Evolutionary conservation across 495 filamentous ascomycete species (phyloP), one percentile per base, ranked within the genome.

Genomic region (Penicillium argentinense): DNA sequence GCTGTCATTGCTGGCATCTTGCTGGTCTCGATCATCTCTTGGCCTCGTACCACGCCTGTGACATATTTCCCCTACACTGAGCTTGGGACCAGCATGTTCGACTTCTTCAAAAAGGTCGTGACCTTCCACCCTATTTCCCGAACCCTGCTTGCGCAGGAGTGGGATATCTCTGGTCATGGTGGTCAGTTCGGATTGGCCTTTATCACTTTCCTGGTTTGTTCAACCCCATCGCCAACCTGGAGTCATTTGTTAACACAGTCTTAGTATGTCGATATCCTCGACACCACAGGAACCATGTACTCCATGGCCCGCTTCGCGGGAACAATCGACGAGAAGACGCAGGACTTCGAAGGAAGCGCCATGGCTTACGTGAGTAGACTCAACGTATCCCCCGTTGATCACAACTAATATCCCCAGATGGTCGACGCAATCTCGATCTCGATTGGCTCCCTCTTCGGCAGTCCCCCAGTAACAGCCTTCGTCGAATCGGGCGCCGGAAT

Each of bases 401-500:
- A 17, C 52, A 52, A 45, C 45, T 16, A 30, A 19, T 8, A 9
- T 36, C 11, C 4, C n/a, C 29, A 70, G 67, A 72, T 84, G 65
- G 83, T 90, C 29, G 88, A 92, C 64, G 87, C 88, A 7, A 62
- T 89, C 32, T 79, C 76, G 47, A 88, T 91, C 57, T 84, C 86
- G 3, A 87, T 92, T 53, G 88, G 88, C 3, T 80, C 85, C 8
- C 74, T 91, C 8, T 71, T 92, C 27, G 88, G 88, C 45, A 77
- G 72, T 17, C 82, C 88, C 0, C 87, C 88, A 1, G 86, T 90
- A 2, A 91, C 88, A 12, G 88, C 88, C 23, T 92, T 88, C 58
- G 80, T 92, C 53, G 88, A 91, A 66, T 88, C 84, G 23, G 88
- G 87, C 53, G 87, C 88, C 11, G 88, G 88, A 49, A 92, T 92